Evolutionary conservation across 139 green algal species (phyloP).

Genomic region (Tetradesmus obliquus): DNA sequence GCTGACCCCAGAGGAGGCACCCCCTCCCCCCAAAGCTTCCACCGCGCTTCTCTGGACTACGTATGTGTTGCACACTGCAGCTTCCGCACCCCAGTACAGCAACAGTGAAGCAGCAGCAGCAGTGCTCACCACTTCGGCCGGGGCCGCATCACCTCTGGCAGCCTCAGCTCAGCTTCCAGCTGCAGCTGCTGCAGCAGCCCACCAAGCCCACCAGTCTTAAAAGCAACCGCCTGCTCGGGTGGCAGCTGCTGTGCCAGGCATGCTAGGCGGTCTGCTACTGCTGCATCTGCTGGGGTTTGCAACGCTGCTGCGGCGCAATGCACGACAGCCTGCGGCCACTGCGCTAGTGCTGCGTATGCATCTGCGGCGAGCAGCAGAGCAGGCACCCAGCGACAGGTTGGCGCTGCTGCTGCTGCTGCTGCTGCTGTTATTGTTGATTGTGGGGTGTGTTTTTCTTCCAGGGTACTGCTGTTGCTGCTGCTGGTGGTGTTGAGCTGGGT

Average conservation of each 20-base stretch:
- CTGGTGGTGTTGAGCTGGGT: background rate
- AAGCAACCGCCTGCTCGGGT: background rate
- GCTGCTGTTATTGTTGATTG: background rate
- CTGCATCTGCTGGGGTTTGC: background rate
- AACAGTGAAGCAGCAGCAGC: background rate
- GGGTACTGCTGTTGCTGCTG: background rate
- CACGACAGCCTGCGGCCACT: constrained; percentile 15
- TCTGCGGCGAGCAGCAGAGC: constrained; percentile 25
- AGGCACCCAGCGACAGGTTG: constrained; percentile 9
- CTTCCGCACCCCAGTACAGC: too few relatives aligned
- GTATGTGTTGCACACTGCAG: too few relatives aligned
- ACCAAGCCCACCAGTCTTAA: background rate
- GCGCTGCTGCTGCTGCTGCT: background rate
- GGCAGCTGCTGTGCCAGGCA: background rate
- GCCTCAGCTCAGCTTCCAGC: background rate
- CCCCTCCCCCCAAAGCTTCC: too few relatives aligned
- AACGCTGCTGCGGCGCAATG: background rate
- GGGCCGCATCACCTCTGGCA: constrained; percentile 32
- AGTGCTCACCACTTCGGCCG: constrained; percentile 25
- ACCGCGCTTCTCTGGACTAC: too few relatives aligned
- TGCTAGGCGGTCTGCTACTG: background rate
- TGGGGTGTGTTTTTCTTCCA: background rate
- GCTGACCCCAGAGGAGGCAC: too few relatives aligned
- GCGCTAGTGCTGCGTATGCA: background rate
- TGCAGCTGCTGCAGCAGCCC: constrained; percentile 36